Conservation (phyloP, 805 yeast genomes). For the Kodamaea hsintzibuensis region DNA sequence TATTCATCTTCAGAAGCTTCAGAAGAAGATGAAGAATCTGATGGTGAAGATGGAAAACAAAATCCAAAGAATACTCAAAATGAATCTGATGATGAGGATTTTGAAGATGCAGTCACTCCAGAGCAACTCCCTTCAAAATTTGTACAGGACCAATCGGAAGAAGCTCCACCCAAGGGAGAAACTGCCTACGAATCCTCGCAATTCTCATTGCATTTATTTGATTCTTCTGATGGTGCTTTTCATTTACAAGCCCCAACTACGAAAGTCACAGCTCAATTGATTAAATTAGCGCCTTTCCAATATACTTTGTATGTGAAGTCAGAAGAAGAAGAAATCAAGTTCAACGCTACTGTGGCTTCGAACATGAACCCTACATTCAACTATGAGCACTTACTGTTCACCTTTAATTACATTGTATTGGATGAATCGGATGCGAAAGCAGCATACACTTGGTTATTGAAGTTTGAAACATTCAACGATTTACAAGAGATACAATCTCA, state of each 20-base stretch:
- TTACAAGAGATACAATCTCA: constrained; percentile 53
- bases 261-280: background rate
- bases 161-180: constrained; percentile 15
- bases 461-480: constrained; percentile 43
- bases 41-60: background rate
- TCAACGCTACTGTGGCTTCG: constrained; percentile 21
- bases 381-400: constrained; percentile 54
- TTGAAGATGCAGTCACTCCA: constrained; percentile 9
- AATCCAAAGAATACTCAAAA: constrained; percentile 2
- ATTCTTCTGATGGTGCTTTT: constrained; percentile 40
- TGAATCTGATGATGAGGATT: constrained; percentile 11
- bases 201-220: constrained; percentile 47
- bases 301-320: constrained; percentile 52
- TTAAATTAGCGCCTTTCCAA: constrained; percentile 46
- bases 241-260: background rate
- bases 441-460: constrained; percentile 57
- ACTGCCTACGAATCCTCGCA: constrained; percentile 18
- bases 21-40: constrained; percentile 2
- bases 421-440: constrained; percentile 36
- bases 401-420: constrained; percentile 54
- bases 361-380: constrained; percentile 69
- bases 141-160: constrained; percentile 6
- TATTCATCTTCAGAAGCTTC: constrained; percentile 12
- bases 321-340: constrained; percentile 6
- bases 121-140: constrained; percentile 17